Evolutionary conservation across 495 filamentous ascomycete species (phyloP).

Genomic region (Lophium mytilinum): DNA sequence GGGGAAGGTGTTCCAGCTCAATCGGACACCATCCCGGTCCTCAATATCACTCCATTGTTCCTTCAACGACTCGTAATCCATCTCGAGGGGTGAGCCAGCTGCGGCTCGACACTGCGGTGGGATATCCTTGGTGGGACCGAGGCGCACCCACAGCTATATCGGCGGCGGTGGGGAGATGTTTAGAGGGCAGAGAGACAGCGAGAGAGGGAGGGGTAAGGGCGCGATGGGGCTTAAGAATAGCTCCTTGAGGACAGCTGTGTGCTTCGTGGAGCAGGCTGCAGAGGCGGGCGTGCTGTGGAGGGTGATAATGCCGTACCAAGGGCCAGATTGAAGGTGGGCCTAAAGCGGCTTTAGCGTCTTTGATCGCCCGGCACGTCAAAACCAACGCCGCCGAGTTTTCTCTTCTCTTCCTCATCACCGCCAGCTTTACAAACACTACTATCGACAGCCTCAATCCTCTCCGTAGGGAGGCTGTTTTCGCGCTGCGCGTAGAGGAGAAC

Average conservation of each 20-base stretch:
- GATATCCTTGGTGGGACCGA: conserved; percentile 18
- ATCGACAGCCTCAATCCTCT: conserved; percentile 46
- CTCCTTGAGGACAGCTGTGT: neutral
- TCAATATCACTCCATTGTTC: conserved; percentile 97
- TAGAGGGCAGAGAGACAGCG: neutral
- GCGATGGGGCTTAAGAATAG: neutral
- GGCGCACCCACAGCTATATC: conserved; percentile 22
- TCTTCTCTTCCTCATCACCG: conserved; percentile 40
- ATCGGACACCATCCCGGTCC: conserved; percentile 89
- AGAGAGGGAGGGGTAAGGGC: neutral
- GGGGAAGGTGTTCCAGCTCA: conserved; percentile 99
- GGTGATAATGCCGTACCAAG: conserved; percentile 4
- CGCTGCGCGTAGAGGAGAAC: conserved; percentile 58
- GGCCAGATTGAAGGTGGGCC: conserved; percentile 20
- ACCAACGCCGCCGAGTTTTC: conserved; percentile 9
- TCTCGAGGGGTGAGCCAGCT: conserved; percentile 33
- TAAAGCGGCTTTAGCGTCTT: conserved; percentile 1
- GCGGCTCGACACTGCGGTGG: conserved; percentile 1
- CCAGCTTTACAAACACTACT: conserved; percentile 53
- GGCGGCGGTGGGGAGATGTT: neutral
- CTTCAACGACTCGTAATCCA: conserved; percentile 79
- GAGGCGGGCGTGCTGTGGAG: conserved; percentile 1
- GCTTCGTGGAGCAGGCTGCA: conserved; percentile 10
- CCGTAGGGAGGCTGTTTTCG: conserved; percentile 55
- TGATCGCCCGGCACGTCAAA: neutral